Conservation (phyloP, 352 stramenopile genomes). For the Discostella stelligera region DNA sequence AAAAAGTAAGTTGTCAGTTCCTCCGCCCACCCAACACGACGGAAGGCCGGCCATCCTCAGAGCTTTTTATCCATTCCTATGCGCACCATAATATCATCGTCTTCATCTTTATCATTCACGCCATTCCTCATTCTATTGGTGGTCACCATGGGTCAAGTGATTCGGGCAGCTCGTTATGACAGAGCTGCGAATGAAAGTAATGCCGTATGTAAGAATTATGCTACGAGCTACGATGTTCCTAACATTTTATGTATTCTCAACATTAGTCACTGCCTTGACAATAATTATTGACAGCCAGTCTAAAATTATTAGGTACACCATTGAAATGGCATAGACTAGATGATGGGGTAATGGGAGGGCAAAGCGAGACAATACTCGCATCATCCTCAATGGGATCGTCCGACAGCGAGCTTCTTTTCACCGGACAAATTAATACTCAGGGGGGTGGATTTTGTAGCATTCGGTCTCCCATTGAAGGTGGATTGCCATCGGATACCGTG, state of each 20-base stretch:
- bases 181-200: constrained; percentile 47
- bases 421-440: constrained; percentile 65
- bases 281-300: constrained; percentile 13
- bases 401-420: constrained; percentile 51
- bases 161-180: constrained; percentile 59
- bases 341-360: constrained; percentile 71
- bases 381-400: not conserved
- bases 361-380: constrained; percentile 45
- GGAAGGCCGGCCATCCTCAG: too few species aligned
- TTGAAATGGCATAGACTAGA: constrained; percentile 63
- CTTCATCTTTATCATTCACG: not conserved
- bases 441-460: constrained; percentile 69
- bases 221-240: too few species aligned
- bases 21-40: too few species aligned
- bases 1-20: not conserved
- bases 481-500: constrained; percentile 21
- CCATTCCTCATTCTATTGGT: not conserved
- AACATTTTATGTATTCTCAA: not conserved
- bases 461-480: constrained; percentile 34
- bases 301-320: constrained; percentile 37
- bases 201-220: constrained; percentile 34
- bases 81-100: not conserved
- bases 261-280: not conserved
- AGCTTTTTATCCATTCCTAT: too few species aligned
- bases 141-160: constrained; percentile 49